Conservation (phyloP, 306 rosid species). For the Adenanthera pavonina region DNA sequence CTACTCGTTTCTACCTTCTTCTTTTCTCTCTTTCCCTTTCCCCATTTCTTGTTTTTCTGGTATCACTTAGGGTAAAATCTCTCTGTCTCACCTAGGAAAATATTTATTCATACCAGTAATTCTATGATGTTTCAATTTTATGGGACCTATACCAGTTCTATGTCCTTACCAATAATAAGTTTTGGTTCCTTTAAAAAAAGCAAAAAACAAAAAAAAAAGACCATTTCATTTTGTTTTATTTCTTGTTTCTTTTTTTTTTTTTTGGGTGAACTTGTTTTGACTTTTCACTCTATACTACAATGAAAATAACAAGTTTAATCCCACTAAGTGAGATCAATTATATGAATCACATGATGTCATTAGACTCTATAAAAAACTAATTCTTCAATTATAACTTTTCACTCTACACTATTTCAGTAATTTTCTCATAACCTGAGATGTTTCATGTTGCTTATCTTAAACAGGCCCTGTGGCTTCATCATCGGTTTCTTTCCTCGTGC, state of each 20-base stretch:
- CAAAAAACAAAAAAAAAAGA: too few relatives aligned
- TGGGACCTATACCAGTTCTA: slow-evolving; percentile 16
- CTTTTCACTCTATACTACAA: neutral
- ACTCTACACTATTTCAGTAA: neutral
- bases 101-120: slow-evolving; percentile 7
- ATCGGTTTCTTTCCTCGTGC: slow-evolving; percentile 72
- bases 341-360: too few relatives aligned
- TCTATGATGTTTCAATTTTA: slow-evolving; percentile 7
- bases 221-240: neutral
- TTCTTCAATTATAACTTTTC: neutral
- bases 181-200: neutral
- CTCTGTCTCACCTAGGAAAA: neutral
- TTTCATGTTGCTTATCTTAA: slow-evolving; percentile 26
- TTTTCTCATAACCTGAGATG: slow-evolving; percentile 1
- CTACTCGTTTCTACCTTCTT: too few relatives aligned
- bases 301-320: too few relatives aligned
- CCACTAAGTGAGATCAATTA: too few relatives aligned
- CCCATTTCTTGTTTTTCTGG: too few relatives aligned
- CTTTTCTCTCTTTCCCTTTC: too few relatives aligned
- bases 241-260: neutral
- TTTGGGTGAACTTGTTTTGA: neutral
- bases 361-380: too few relatives aligned
- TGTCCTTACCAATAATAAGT: slow-evolving; percentile 3
- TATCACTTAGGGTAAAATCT: neutral
- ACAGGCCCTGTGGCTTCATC: slow-evolving; percentile 97